phyloP scores from a whole-genome alignment of 208 protist genomes.

The Angomonas deanei region DNA sequence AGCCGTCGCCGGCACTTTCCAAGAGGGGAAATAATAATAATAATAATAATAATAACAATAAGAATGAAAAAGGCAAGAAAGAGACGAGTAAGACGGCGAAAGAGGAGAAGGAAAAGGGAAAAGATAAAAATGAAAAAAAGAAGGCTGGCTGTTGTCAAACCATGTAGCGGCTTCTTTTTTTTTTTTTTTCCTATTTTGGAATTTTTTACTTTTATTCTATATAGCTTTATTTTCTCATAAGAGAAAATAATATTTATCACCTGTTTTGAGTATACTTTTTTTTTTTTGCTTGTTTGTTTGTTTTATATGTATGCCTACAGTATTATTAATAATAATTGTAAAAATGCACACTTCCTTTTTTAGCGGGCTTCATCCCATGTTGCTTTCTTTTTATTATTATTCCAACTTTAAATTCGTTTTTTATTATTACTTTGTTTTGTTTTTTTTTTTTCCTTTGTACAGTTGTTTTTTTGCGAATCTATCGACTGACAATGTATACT shows the following conservation, averaged over 20 bases:
- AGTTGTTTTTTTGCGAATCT: too few species aligned
- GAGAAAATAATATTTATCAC: background rate
- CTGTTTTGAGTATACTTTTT: too few species aligned
- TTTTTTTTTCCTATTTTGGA: background rate
- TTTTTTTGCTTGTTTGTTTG: too few species aligned
- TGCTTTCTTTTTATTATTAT: conserved; percentile 6
- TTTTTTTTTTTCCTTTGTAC: conserved; percentile 13
- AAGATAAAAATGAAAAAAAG: background rate
- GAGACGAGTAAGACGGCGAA: background rate
- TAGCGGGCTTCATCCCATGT: conserved; percentile 3
- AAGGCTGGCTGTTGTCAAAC: background rate
- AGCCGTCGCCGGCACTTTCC: background rate
- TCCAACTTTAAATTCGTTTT: background rate
- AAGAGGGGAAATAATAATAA: conserved; percentile 1
- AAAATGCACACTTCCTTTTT: too few species aligned
- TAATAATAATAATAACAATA: conserved; percentile 6
- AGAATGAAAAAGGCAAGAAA: background rate
- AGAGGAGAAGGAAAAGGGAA: background rate
- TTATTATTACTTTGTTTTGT: conserved; percentile 11
- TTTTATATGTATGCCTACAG: too few species aligned
- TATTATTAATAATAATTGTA: too few species aligned
- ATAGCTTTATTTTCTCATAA: conserved; percentile 12
- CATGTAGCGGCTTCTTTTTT: conserved; percentile 3
- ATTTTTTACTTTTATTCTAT: conserved; percentile 10
- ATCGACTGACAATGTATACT: too few species aligned